phyloP scores from a whole-genome alignment of 2,329 filamentous ascomycete species.

The Fonsecaea pugnacius region DNA sequence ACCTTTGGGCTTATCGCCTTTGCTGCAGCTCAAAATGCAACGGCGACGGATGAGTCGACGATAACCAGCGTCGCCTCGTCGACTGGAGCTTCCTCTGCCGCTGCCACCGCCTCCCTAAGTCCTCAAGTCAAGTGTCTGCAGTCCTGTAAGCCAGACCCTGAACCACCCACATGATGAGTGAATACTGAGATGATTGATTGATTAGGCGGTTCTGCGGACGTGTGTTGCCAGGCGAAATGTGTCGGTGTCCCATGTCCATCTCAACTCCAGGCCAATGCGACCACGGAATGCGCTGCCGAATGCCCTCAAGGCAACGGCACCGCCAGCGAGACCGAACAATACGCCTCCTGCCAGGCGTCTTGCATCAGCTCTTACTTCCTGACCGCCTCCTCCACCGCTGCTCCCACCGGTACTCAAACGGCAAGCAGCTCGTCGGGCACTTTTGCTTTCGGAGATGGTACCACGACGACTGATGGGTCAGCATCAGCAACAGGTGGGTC shows the following conservation, averaged over 20 bases:
- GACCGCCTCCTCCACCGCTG: slow-evolving; percentile 40
- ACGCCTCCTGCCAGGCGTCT: slow-evolving; percentile 53
- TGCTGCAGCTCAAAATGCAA: slow-evolving; percentile 44
- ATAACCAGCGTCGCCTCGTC: slow-evolving; percentile 42
- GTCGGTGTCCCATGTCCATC: slow-evolving; percentile 58
- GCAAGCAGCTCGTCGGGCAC: slow-evolving; percentile 31
- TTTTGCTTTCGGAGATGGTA: slow-evolving; percentile 31
- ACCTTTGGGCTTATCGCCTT: slow-evolving; percentile 50
- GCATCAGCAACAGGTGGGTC: slow-evolving; percentile 23
- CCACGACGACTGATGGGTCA: slow-evolving; percentile 34
- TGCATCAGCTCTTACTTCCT: slow-evolving; percentile 58
- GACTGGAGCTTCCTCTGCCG: slow-evolving; percentile 38
- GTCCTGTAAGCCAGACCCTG: slow-evolving; percentile 43
- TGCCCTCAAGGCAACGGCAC: slow-evolving; percentile 60
- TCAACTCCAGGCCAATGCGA: slow-evolving; percentile 55
- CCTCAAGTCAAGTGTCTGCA: slow-evolving; percentile 44
- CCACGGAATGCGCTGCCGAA: slow-evolving; percentile 56
- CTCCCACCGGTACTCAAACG: slow-evolving; percentile 36
- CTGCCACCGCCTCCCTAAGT: slow-evolving; percentile 43
- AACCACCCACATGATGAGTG: not conserved
- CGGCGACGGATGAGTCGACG: slow-evolving; percentile 31
- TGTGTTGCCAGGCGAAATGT: slow-evolving; percentile 59
- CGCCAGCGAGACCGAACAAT: slow-evolving; percentile 51
- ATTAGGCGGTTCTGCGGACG: slow-evolving; percentile 49
- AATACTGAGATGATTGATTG: not conserved